Percentiles rank a stretch among this genome's conserved stretches.
Conservation (phyloP, 1,284 basidiomycete species). For the Quambalaria eucalypti region DNA sequence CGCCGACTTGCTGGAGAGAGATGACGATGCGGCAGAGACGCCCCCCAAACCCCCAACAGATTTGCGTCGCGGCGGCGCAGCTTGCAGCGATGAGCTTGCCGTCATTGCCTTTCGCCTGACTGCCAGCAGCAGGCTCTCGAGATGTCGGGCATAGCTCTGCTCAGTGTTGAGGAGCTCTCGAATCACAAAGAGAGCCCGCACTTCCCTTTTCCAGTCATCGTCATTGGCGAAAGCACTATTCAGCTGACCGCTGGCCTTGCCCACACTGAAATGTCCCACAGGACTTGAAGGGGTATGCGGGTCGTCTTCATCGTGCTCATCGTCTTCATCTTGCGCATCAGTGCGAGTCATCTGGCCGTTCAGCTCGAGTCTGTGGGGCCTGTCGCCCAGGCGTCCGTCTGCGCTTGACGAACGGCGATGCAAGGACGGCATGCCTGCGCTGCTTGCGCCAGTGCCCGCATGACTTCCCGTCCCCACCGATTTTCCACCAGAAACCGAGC, state of each 20-base stretch:
- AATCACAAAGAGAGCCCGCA: conserved; percentile 42
- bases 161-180: conserved; percentile 44
- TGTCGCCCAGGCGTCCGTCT: neutral
- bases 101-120: conserved; percentile 20
- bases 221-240: conserved; percentile 36
- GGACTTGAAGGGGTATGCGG: too few relatives aligned
- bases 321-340: too few relatives aligned
- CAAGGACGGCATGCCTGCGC: too few relatives aligned
- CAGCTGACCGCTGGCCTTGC: conserved; percentile 30
- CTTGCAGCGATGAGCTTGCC: conserved; percentile 5
- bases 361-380: too few relatives aligned
- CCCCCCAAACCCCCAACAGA: neutral
- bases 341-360: too few relatives aligned
- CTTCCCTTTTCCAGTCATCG: conserved; percentile 44
- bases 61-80: neutral
- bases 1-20: neutral
- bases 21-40: conserved; percentile 4
- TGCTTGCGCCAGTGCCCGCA: too few relatives aligned
- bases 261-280: conserved; percentile 5
- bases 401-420: neutral
- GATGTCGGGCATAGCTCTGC: conserved; percentile 35
- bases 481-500: too few relatives aligned
- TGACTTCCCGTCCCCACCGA: too few relatives aligned
- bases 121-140: conserved; percentile 31
- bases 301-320: too few relatives aligned